Base-by-base conservation (phyloP, 805 yeast genomes). In the Cyberlindnera euphorbiae region DNA sequence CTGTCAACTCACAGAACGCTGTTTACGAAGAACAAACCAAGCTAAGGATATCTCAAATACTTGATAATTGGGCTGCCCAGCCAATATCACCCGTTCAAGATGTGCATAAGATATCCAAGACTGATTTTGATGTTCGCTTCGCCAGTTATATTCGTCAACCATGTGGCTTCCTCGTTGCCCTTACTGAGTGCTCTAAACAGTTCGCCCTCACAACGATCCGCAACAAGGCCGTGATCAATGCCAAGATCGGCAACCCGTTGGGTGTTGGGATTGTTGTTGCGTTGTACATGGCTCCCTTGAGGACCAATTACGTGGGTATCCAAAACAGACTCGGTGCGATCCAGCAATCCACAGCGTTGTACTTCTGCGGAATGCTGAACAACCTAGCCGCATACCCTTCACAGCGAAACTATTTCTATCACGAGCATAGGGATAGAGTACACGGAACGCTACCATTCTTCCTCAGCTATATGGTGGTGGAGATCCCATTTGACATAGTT, bases 361-460 rank as follows among this genome's bases (percentile, higher is more conserved):
- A 82, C 52, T 87, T 79, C 53, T 77, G 80, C 32, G 96, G 96
- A 0, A 78, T 86, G 77, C 64, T 87, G 28, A 83, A 81, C 49
- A 86, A 85, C 53, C 63, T 87, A 47, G 74, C 88, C 2, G 67
- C 82, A 4, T 87, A 81, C 54, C 95, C 95, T 1, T 54, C 62
- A 12, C 93, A 86, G 49, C 63, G 93, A 42, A 72, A 82, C 49
- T 74, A 80, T 38, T 87, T 87, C 54, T 86, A 84, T 55, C 83
- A 82, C 44, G 96, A 87, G 48, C 77, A 76, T 47, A 71, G 71
- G 44, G 96, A 86, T 54, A 77, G 78, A 22, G 79, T 82, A 4
- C 82, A 85, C 50, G 83, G 82, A 0, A 67, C 76, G 3, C 51
- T 69, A 3, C 81, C 89, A 3, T 87, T 87, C 53, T 76, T 81